These are phyloP conservation scores for Aspergillus ostianus DNA, from an alignment of 495 filamentous ascomycete species.

Conservation along the genomic window DNA sequence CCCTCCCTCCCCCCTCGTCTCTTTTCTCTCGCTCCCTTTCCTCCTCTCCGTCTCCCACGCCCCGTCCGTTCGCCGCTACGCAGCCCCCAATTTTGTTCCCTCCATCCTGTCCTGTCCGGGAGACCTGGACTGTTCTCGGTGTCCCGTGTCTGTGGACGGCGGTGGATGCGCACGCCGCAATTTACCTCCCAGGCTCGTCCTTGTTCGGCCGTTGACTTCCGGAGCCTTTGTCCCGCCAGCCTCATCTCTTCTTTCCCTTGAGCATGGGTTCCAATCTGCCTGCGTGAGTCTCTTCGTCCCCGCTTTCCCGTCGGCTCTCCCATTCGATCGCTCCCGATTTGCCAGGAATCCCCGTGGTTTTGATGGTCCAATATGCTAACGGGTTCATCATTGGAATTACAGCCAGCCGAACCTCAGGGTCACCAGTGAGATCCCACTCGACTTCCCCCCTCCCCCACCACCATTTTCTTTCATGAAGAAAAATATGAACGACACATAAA, in stretches of 20 bases:
- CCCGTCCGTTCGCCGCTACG: conserved; percentile 9
- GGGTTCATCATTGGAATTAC: conserved; percentile 15
- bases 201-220: conserved; percentile 41
- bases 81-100: conserved; percentile 13
- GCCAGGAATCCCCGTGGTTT: background rate
- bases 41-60: background rate
- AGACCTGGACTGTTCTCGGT: conserved; percentile 20
- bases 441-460: conserved; percentile 12
- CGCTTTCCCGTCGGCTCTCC: conserved; percentile 11
- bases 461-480: background rate
- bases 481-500: background rate
- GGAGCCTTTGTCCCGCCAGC: conserved; percentile 30
- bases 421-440: conserved; percentile 52
- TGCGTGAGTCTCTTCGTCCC: conserved; percentile 43
- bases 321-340: conserved; percentile 5
- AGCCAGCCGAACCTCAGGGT: conserved; percentile 62
- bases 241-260: conserved; percentile 25
- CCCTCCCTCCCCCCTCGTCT: conserved; percentile 16
- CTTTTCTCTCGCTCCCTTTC: conserved; percentile 14
- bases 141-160: conserved; percentile 25
- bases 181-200: conserved; percentile 38
- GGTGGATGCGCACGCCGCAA: conserved; percentile 45
- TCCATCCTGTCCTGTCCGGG: conserved; percentile 15
- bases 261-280: conserved; percentile 62
- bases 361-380: conserved; percentile 29